phyloP scores from a whole-genome alignment of 345 rosid species.

The Populus tremula region DNA sequence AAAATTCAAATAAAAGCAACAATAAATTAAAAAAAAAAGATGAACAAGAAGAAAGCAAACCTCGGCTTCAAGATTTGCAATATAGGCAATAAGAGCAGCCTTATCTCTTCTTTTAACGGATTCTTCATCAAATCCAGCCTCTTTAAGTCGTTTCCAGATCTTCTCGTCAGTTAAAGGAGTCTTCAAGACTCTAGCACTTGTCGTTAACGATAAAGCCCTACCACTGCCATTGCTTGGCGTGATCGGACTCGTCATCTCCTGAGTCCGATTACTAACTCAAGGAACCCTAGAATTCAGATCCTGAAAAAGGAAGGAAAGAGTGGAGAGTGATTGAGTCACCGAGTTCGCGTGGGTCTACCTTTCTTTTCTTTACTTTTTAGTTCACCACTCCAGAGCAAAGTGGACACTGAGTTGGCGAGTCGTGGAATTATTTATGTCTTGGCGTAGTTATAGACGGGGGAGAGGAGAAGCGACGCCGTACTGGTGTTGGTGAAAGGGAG shows the following conservation, averaged over 20 bases:
- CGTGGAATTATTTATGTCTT: neutral
- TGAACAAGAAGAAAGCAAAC: constrained; percentile 27
- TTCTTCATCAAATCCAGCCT: constrained; percentile 86
- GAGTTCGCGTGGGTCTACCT: neutral
- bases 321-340: neutral
- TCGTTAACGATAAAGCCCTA: constrained; percentile 40
- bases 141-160: constrained; percentile 78
- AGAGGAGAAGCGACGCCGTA: neutral
- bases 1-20: neutral
- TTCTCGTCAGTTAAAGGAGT: constrained; percentile 54
- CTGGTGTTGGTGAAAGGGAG: neutral
- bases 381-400: neutral
- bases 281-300: neutral
- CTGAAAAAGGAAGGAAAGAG: neutral
- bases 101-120: constrained; percentile 79
- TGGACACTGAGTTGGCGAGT: neutral
- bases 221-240: constrained; percentile 37
- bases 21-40: neutral
- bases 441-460: neutral
- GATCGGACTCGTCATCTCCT: constrained; percentile 64
- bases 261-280: neutral
- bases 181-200: constrained; percentile 66
- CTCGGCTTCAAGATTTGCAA: constrained; percentile 90
- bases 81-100: constrained; percentile 81
- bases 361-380: neutral